A percentile compares a stretch with the other conserved stretches of the same genome.
These are phyloP conservation scores for Serendipita indica DNA, from an alignment of 768 basidiomycete genomes.

Conservation along the genomic window DNA sequence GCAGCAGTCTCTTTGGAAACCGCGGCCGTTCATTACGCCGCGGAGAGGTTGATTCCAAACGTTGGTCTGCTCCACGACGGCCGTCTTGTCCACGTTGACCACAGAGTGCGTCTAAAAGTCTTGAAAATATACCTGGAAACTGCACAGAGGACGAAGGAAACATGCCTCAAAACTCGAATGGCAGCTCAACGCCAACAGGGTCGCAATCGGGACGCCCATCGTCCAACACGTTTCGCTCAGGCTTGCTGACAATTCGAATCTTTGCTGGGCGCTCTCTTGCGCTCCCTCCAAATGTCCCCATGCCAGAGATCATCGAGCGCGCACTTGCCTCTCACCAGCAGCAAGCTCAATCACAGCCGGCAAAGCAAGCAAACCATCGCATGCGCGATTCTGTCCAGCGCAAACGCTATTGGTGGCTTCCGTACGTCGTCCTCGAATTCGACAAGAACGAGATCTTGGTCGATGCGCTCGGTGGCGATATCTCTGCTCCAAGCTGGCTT, in stretches of 20 bases:
- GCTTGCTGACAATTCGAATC: constrained; percentile 90
- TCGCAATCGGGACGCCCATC: background rate
- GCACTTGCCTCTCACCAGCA: constrained; percentile 53
- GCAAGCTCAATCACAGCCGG: constrained; percentile 29
- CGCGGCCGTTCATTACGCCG: too few relatives aligned
- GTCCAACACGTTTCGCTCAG: constrained; percentile 48
- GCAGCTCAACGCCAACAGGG: constrained; percentile 2
- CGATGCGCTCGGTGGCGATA: constrained; percentile 91
- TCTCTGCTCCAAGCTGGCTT: constrained; percentile 83
- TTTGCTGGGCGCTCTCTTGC: constrained; percentile 79
- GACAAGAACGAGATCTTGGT: constrained; percentile 95
- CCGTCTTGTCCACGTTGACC: background rate
- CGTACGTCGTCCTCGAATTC: constrained; percentile 94
- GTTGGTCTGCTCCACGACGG: background rate
- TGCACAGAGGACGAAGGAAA: background rate
- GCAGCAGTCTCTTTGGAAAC: too few relatives aligned
- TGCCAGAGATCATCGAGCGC: constrained; percentile 75
- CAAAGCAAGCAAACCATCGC: constrained; percentile 32
- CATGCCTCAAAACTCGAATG: constrained; percentile 1
- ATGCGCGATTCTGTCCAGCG: constrained; percentile 83
- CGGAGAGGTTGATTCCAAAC: too few relatives aligned
- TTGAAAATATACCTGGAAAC: background rate
- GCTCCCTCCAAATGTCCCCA: constrained; percentile 57
- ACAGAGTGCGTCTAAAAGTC: too few relatives aligned
- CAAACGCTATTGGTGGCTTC: constrained; percentile 90